Conservation (phyloP, 1,284 basidiomycete species). For the Cutaneotrichosporon spelunceum region DNA sequence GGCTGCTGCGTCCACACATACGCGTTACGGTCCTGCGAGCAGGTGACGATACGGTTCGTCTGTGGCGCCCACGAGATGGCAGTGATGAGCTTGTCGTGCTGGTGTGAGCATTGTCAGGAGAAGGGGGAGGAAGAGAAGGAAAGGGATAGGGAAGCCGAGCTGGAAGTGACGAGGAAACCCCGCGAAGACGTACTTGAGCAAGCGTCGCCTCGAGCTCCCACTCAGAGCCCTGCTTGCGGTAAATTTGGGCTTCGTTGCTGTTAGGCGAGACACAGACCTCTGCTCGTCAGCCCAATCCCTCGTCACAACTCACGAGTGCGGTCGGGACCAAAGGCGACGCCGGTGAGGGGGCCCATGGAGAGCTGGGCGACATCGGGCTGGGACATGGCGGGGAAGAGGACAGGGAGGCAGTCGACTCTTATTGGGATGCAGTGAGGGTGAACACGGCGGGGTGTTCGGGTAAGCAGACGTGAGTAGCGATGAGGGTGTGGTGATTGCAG, state of each 20-base stretch:
- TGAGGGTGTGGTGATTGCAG: neutral
- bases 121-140: too few relatives aligned
- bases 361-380: constrained; percentile 73
- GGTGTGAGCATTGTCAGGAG: constrained; percentile 6
- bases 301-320: constrained; percentile 64
- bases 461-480: neutral
- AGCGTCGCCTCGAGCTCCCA: constrained; percentile 80
- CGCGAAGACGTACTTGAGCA: constrained; percentile 64
- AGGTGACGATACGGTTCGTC: constrained; percentile 96
- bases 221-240: constrained; percentile 59
- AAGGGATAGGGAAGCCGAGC: neutral
- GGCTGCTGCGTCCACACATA: constrained; percentile 92
- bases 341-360: constrained; percentile 77
- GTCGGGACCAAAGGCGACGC: constrained; percentile 89
- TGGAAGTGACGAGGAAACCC: too few relatives aligned
- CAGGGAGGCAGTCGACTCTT: constrained; percentile 49
- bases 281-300: constrained; percentile 42
- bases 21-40: constrained; percentile 96
- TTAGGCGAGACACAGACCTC: constrained; percentile 91
- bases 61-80: constrained; percentile 98
- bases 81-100: constrained; percentile 98
- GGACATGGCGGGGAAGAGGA: constrained; percentile 64
- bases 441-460: neutral
- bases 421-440: neutral
- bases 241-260: constrained; percentile 83